A percentile compares a stretch with the other conserved stretches of the same genome.
phyloP scores from a whole-genome alignment of 345 rosid genomes.

The Moringa oleifera region DNA sequence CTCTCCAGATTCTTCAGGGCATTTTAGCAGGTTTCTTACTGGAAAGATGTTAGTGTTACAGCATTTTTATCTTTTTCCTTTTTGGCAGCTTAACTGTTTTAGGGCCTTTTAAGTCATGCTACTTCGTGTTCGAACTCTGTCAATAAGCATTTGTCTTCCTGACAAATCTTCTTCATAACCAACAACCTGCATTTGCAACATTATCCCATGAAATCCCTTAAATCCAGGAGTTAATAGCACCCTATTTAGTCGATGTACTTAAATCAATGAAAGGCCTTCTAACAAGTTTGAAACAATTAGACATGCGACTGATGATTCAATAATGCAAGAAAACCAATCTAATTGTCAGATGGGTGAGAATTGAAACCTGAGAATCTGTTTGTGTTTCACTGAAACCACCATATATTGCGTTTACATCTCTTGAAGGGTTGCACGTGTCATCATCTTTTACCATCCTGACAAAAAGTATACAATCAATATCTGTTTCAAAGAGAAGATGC shows the following conservation, averaged over 20 bases:
- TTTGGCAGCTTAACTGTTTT: background rate
- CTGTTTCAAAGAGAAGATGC: background rate
- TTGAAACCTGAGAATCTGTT: slow-evolving; percentile 86
- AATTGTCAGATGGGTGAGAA: slow-evolving; percentile 15
- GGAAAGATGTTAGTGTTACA: no score
- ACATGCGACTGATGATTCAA: background rate
- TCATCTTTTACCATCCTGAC: slow-evolving; percentile 45
- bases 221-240: no score
- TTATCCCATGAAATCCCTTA: background rate
- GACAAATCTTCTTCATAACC: slow-evolving; percentile 92
- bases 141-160: slow-evolving; percentile 95
- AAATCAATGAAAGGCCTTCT: no score
- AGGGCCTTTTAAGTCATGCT: slow-evolving; percentile 41
- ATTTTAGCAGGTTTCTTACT: background rate
- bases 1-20: background rate
- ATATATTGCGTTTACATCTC: slow-evolving; percentile 29
- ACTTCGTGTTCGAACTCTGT: slow-evolving; percentile 81
- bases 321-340: slow-evolving; percentile 8
- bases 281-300: background rate
- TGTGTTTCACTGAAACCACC: slow-evolving; percentile 91
- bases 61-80: no score
- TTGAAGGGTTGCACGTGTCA: slow-evolving; percentile 28
- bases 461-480: slow-evolving; percentile 2
- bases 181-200: slow-evolving; percentile 60
- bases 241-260: no score